Base-by-base conservation (phyloP, 306 rosid genomes). In the Rubus idaeus region DNA sequence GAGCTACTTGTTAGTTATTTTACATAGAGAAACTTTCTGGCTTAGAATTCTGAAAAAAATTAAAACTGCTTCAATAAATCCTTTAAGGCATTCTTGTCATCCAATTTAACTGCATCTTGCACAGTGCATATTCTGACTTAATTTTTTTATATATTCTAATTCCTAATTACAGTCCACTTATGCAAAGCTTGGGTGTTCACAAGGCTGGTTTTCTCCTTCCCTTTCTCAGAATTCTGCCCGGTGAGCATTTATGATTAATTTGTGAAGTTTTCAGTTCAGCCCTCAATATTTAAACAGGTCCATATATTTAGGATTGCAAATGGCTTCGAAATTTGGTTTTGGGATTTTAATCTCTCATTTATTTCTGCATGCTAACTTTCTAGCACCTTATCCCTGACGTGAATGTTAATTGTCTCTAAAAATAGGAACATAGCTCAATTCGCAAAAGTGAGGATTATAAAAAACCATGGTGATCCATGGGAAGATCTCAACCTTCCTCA, bases 201-300 rank as follows among this genome's bases (percentile, higher is more conserved):
- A 92, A 92, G 97, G 97, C 88, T 95, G 97, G 98, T 92, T 92
- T 88, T 44, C 57, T 51, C 84, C 98, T 79, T 62, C 89, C 49
- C 82, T 89, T 50, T 46, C 58, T 77, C 96, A 95, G 73, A 91
- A 89, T 76, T 50, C 90, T 77, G 58, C 94, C 63, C 79, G 85
- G 98, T 92, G 68, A 82, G 94, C 81, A 70, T 71, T 16, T 71
- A 61, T 78, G 75, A 79, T 73, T 50, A 70, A 39, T 37, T 40
- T 64, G n/a, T 40, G 26, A 40, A 42, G 17, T 41, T 41, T 67
- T 42, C 4, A 12, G 20, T 67, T 39, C 35, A 5, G 9, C 71
- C 51, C n/a, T 67, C 6, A 65, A 65, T 8, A 7, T 30, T 42
- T 42, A n/a, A 67, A 67, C 26, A n/a, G 37, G 71, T 42, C 35